Conservation (phyloP, 2,329 filamentous ascomycete species). For the Hypomyces perniciosus region DNA sequence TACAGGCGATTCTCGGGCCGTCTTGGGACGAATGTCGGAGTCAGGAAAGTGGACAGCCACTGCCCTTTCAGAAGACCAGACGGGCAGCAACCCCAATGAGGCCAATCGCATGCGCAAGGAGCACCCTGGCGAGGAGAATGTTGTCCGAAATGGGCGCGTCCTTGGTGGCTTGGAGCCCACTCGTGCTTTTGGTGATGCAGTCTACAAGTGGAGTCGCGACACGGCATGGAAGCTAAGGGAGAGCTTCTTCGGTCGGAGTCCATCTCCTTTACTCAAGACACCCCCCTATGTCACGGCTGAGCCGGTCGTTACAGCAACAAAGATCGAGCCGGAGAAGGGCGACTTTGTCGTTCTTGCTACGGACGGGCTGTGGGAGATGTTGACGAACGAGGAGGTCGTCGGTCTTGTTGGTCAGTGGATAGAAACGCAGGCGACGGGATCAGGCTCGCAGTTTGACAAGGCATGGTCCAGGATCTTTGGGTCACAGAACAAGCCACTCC, state of each 20-base stretch:
- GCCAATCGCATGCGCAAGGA: constrained; percentile 74
- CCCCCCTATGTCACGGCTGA: constrained; percentile 97
- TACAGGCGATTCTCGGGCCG: constrained; percentile 92
- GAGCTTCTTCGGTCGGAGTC: constrained; percentile 80
- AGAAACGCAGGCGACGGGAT: constrained; percentile 60
- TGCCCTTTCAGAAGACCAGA: constrained; percentile 87
- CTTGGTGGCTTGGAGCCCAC: constrained; percentile 88
- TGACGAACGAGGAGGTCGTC: constrained; percentile 96
- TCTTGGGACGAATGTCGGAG: constrained; percentile 44
- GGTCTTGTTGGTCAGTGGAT: constrained; percentile 96
- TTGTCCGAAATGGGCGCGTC: constrained; percentile 83
- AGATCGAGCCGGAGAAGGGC: constrained; percentile 80
- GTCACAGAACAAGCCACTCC: constrained; percentile 50
- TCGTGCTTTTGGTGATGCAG: constrained; percentile 90
- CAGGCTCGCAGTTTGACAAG: constrained; percentile 60
- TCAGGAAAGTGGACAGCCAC: constrained; percentile 36
- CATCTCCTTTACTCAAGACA: constrained; percentile 73
- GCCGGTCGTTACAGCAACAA: constrained; percentile 87
- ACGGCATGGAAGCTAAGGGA: constrained; percentile 75
- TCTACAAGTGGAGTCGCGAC: constrained; percentile 92
- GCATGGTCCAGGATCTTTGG: constrained; percentile 63
- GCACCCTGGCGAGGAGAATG: constrained; percentile 84
- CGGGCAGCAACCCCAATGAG: constrained; percentile 81
- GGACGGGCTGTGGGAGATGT: constrained; percentile 97
- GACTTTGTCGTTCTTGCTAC: constrained; percentile 97